Percentiles rank a stretch among this genome's conserved stretches.
These are phyloP conservation scores for Apiospora pterosperma DNA, from an alignment of 2,329 filamentous ascomycete genomes.

Conservation along the genomic window DNA sequence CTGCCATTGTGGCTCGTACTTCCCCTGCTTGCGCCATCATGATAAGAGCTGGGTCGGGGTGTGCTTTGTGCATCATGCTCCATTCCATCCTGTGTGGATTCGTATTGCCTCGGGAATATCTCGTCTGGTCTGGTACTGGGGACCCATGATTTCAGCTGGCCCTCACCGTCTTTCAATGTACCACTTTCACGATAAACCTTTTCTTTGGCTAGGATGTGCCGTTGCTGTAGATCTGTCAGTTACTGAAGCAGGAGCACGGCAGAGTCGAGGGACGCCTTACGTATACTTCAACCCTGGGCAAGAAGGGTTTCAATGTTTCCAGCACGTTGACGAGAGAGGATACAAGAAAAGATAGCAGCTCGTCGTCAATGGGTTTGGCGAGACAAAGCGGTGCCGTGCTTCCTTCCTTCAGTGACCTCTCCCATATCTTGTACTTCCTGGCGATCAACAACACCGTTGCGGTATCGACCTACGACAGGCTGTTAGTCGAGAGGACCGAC, in stretches of 20 bases:
- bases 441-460: conserved; percentile 4
- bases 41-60: background rate
- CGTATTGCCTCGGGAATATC: background rate
- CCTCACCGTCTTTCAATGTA: background rate
- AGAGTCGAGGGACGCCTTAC: background rate
- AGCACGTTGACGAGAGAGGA: conserved; percentile 4
- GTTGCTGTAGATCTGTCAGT: background rate
- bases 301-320: background rate
- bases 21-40: background rate
- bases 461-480: background rate
- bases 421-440: conserved; percentile 8
- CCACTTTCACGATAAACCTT: background rate
- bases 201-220: background rate
- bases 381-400: conserved; percentile 9
- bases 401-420: conserved; percentile 6
- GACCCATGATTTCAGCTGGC: background rate
- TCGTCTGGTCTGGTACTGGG: background rate
- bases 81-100: background rate
- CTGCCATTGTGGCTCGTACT: background rate
- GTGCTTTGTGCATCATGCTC: background rate
- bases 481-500: background rate
- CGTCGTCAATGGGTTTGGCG: conserved; percentile 3
- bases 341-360: conserved; percentile 3
- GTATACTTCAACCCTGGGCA: conserved; percentile 9
- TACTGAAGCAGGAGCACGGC: background rate